Base-by-base conservation (phyloP, 768 basidiomycete species). In the Pulveroboletus sp. region DNA sequence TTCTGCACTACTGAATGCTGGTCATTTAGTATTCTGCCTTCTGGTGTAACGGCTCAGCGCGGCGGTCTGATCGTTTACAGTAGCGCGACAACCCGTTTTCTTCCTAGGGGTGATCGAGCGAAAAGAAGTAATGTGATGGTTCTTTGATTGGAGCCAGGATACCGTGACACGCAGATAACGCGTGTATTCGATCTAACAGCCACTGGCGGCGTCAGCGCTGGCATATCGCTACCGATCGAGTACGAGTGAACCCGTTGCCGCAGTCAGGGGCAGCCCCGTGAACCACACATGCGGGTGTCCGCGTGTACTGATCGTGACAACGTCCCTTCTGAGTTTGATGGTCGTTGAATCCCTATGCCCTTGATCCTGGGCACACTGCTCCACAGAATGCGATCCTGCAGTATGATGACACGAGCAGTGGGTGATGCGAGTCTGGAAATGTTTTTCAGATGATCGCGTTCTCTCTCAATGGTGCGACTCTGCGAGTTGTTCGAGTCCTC, bases 261-360 rank as follows among this genome's bases (percentile, higher is more conserved):
- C 31, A 14, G 47, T 45, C 49, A 62, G 60, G 63, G n/a, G 62
- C 19, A 22, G 47, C 36, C 40, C 42, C 46, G 26, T 27, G 34
- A 48, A 30, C 36, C 32, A n/a, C 12, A 41, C 50, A 46, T 34
- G 62, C 61, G 59, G 50, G 62, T 12, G 48, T 20, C 45, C 60
- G 46, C 62, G 46, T 65, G 62, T 48, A 45, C 37, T 43, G 48
- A 55, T 62, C 20, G 34, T 26, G 47, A 55, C 48, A 35, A 35
- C 32, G 43, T 20, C 45, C 43, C n/a, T n/a, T n/a, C n/a, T n/a
- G n/a, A n/a, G n/a, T n/a, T n/a, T n/a, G n/a, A n/a, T n/a, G n/a
- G n/a, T n/a, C n/a, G n/a, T 5, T 29, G 38, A 16, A 24, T 36
- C n/a, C 31, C 39, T 29, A 37, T 51, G 32, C 63, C 62, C 62